Evolutionary conservation across 2,329 filamentous ascomycete species (phyloP).

Genomic region (Coleophoma eucalyptorum): DNA sequence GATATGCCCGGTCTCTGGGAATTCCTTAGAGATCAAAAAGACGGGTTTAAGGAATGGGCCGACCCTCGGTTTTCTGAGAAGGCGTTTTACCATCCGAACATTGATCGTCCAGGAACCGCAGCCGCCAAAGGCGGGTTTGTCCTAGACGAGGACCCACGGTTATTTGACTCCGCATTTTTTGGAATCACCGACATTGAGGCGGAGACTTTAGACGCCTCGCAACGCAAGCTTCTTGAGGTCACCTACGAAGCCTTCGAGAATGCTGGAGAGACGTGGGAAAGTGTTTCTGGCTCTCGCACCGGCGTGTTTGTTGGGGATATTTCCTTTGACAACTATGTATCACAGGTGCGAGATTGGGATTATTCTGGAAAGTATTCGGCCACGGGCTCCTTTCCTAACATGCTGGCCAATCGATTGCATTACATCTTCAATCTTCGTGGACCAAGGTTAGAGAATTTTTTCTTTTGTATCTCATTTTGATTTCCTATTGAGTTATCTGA

Average conservation of each 20-base stretch:
- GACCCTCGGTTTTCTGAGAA: no score
- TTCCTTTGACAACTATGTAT: slow-evolving; percentile 14
- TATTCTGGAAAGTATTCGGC: not conserved
- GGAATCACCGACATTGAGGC: slow-evolving; percentile 79
- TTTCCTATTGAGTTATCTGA: no score
- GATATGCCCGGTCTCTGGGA: no score
- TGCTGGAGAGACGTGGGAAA: slow-evolving; percentile 9
- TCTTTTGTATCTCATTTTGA: no score
- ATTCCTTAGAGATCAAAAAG: no score
- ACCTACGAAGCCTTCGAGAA: slow-evolving; percentile 62
- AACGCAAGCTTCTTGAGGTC: slow-evolving; percentile 67
- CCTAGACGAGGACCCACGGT: not conserved
- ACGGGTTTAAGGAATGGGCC: no score
- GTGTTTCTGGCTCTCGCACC: slow-evolving; percentile 4
- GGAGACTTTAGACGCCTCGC: slow-evolving; percentile 73
- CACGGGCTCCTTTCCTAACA: slow-evolving; percentile 26
- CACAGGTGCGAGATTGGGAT: not conserved
- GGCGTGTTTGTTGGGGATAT: slow-evolving; percentile 27
- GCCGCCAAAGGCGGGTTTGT: not conserved
- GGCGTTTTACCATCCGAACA: not conserved
- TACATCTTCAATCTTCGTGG: not conserved
- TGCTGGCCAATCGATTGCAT: slow-evolving; percentile 33
- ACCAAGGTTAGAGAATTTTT: no score
- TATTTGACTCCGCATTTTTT: slow-evolving; percentile 45
- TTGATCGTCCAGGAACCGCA: not conserved